phyloP scores from a whole-genome alignment of 208 protist species.

The Trypanosoma mega region DNA sequence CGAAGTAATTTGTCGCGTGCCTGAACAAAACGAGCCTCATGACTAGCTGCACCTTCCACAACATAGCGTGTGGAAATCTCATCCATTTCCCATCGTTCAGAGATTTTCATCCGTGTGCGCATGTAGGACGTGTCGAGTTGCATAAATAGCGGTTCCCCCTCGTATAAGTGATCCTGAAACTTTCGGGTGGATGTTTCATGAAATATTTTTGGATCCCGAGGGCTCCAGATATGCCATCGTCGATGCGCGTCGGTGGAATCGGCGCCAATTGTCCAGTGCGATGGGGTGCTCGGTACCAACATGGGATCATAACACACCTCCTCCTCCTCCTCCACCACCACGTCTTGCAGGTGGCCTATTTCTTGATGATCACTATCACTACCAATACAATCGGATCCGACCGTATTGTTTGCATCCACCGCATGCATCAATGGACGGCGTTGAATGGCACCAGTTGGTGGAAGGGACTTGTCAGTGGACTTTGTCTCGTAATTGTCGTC shows the following conservation, averaged over 20 bases:
- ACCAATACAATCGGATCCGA: background rate
- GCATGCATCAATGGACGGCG: background rate
- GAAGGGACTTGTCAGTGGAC: conserved; percentile 43
- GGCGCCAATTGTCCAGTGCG: conserved; percentile 68
- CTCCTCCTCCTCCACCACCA: conserved; percentile 11
- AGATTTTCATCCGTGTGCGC: conserved; percentile 41
- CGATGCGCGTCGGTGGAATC: conserved; percentile 67
- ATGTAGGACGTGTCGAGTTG: conserved; percentile 34
- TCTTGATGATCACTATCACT: background rate
- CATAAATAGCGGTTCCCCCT: conserved; percentile 86
- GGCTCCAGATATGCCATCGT: conserved; percentile 77
- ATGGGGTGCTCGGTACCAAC: conserved; percentile 54
- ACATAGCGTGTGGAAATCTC: conserved; percentile 49
- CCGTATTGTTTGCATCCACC: background rate
- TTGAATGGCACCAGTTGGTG: conserved; percentile 2
- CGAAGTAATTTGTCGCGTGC: conserved; percentile 44
- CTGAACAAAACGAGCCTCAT: conserved; percentile 39
- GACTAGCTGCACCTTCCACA: conserved; percentile 47
- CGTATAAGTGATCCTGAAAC: conserved; percentile 87
- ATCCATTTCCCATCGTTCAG: conserved; percentile 75
- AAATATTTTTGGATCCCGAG: conserved; percentile 79
- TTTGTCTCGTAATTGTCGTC: conserved; percentile 53
- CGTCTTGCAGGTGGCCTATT: too few relatives aligned
- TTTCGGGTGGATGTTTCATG: conserved; percentile 75
- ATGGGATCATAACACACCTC: conserved; percentile 31